Base-by-base conservation (phyloP, 805 yeast genomes). In the Saturnispora mendoncae region DNA sequence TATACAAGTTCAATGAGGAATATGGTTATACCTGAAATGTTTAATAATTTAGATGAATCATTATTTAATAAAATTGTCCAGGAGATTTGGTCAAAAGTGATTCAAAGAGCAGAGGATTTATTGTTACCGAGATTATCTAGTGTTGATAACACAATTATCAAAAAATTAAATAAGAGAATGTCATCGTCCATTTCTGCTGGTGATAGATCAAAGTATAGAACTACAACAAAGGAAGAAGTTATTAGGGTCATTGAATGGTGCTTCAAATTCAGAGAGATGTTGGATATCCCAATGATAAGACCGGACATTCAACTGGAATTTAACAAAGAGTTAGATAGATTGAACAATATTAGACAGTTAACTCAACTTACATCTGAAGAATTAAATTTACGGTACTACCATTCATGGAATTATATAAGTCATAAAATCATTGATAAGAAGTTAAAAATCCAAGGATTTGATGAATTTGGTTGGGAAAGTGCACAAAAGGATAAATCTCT, bases 41-140 rank as follows among this genome's bases (percentile, higher is more conserved):
- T 56, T 38, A 56, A 57, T 33, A 56, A 52, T 36, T 35, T 58
- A 36, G 63, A 60, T 41, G 57, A 60, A 3, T 53, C 52, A 18
- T 47, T 58, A 21, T 59, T 60, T 40, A 58, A 56, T 44, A 50
- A 50, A 9, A 51, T 60, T 24, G 43, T 55, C 9, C 40, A 46
- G 6, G 80, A 79, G 39, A 75, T 90, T 0, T 90, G 97, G 97
- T 62, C 65, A n/a, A 77, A 76, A 10, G 76, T 86, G 2, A 65
- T 90, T 6, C 61, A 66, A 2, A 68, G 78, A 19, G 82, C 90
- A 1, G 95, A 86, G 52, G 71, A 68, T 29, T 62, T 90, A 14
- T 56, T 87, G 4, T 60, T 90, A 5, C 97, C 97, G 0, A 76
- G 84, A 20, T 41, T 49, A 9, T 44, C 52, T 13, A 26, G 43